Percentiles rank a stretch among this genome's conserved stretches.
phyloP scores from a whole-genome alignment of 2,329 filamentous ascomycete species.

The Pseudogymnoascus sp. region DNA sequence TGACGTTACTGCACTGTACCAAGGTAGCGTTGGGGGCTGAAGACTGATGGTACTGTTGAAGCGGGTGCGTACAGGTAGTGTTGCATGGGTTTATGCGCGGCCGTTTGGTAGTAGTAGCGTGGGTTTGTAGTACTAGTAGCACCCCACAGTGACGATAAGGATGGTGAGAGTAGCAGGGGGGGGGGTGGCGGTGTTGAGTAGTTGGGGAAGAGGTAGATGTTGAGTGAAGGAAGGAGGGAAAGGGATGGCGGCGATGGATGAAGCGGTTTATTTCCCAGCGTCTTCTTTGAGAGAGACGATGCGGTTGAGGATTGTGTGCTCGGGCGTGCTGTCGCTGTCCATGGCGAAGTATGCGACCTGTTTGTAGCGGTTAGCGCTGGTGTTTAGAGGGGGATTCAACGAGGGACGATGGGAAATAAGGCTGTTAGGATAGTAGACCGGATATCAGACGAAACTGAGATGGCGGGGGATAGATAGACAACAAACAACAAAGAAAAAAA shows the following conservation, averaged over 20 bases:
- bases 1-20: background rate
- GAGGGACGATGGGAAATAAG: background rate
- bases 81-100: background rate
- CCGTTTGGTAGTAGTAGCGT: background rate
- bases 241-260: background rate
- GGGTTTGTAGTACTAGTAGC: background rate
- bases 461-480: background rate
- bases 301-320: constrained; percentile 80
- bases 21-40: no score
- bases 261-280: constrained; percentile 49
- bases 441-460: background rate
- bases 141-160: background rate
- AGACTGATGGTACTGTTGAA: background rate
- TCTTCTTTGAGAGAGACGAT: constrained; percentile 92
- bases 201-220: background rate
- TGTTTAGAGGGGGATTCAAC: background rate
- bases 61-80: background rate
- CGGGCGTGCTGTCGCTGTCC: constrained; percentile 70
- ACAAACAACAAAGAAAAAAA: constrained; percentile 40
- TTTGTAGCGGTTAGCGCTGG: background rate
- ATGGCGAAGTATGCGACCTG: constrained; percentile 42
- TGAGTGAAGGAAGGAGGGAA: background rate
- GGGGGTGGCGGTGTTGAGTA: background rate
- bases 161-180: background rate
- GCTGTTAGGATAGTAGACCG: no score